A percentile compares a stretch with the other conserved stretches of the same genome.
These are phyloP conservation scores for Xylariaceae sp. DNA, from an alignment of 2,329 filamentous ascomycete species.

Conservation along the genomic window DNA sequence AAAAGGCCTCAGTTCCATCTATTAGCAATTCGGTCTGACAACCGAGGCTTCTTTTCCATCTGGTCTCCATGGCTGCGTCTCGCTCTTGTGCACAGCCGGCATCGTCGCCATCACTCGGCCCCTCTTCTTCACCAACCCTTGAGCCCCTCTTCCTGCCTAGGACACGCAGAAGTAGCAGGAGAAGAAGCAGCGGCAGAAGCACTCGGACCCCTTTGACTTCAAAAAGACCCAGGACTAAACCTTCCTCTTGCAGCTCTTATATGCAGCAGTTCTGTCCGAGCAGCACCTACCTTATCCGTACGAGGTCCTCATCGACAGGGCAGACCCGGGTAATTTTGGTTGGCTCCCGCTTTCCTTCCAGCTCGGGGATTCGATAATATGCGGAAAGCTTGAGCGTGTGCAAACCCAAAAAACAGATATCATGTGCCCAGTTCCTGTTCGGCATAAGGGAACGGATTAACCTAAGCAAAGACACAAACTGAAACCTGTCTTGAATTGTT, in stretches of 20 bases:
- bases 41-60: not conserved
- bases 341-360: not conserved
- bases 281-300: conserved; percentile 1
- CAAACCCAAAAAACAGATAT: too few relatives aligned
- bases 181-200: not conserved
- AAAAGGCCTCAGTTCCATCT: not conserved
- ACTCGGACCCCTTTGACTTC: not conserved
- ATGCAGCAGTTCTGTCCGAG: not conserved
- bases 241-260: not conserved
- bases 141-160: not conserved
- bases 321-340: not conserved
- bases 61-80: not conserved
- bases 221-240: not conserved
- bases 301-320: not conserved
- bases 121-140: not conserved
- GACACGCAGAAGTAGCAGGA: not conserved
- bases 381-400: not conserved
- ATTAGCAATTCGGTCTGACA: not conserved
- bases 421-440: too few relatives aligned
- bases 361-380: not conserved
- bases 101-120: not conserved
- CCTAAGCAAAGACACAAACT: too few relatives aligned
- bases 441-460: too few relatives aligned
- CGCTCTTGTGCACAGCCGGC: not conserved
- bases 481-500: too few relatives aligned